Evolutionary conservation across 2,329 filamentous ascomycete genomes (phyloP), one percentile per base, ranked within the genome.

Genomic region (Xylariaceae sp.): DNA sequence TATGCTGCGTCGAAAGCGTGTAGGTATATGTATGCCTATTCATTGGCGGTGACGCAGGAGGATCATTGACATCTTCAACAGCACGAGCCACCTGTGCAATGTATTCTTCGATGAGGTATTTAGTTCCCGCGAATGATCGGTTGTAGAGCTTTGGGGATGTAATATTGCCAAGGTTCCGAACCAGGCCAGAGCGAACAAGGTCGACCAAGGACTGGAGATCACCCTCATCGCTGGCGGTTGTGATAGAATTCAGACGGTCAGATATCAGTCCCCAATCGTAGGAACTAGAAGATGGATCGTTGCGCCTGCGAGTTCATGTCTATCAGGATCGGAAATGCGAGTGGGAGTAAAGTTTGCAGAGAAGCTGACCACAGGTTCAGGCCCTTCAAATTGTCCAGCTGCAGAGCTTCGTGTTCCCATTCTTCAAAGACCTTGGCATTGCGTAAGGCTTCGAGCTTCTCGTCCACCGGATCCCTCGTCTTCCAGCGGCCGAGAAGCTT

Each of bases 161-260:
- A 53, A 96, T 94, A 60, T 95, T 94, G 43, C 89, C 90, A n/a
- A 95, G 71, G 56, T 96, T 95, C 28, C 90, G 81, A 22, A 95
- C 78, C 15, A 85, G 72, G 3, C 81, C 89, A 12, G 87, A 89
- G 19, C 89, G 83, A 30, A 95, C 73, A 15, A 94, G 74, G 57
- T 89, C 89, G 45, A 89, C 81, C 7, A 95, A 71, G 13, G 79
- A 77, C 42, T 88, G 73, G 33, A 90, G 76, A 61, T 95, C 85
- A 49, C 80, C 79, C 34, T 81, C 75, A 53, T 87, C 81, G 24
- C 84, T 78, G 4, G 85, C 83, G 37, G 75, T 72, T 47, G 83
- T 77, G 43, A 94, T 78, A 31, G 81, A 82, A 54, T 83, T 77
- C 34, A 91, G 72, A 16, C 89, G 81, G 58, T 87, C 79, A 57